Evolutionary conservation across 83 land plant genomes (phyloP).

Genomic region (Picea engelmannii): DNA sequence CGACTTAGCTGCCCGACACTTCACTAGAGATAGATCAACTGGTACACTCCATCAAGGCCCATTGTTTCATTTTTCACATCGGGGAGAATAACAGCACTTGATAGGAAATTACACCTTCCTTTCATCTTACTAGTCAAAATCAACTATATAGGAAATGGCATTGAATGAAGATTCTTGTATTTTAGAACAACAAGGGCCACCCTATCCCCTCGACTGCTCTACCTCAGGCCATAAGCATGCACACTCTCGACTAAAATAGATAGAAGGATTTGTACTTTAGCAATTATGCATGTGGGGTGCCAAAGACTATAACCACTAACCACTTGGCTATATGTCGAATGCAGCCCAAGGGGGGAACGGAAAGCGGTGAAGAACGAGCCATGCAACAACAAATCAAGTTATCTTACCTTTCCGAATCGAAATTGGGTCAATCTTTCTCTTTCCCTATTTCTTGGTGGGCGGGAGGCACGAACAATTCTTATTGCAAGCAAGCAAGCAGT

Average conservation of each 20-base stretch:
- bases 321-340: not conserved
- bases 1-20: not conserved
- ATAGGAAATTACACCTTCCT: not conserved
- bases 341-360: not conserved
- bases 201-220: not conserved
- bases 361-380: no score
- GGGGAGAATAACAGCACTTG: not conserved
- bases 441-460: no score
- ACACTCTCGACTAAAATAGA: not conserved
- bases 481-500: no score
- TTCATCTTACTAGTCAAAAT: not conserved
- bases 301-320: constrained; percentile 4
- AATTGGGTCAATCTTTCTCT: no score
- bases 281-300: not conserved
- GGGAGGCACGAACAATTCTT: no score
- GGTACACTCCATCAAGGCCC: not conserved
- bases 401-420: no score
- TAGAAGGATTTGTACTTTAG: not conserved
- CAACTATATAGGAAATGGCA: not conserved
- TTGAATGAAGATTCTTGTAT: not conserved
- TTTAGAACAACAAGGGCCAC: not conserved
- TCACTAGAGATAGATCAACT: constrained; percentile 1
- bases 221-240: not conserved
- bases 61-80: not conserved
- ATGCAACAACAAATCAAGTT: no score